These are phyloP conservation scores for Pyrrhoderma noxium DNA, from an alignment of 1,284 basidiomycete species.

Conservation along the genomic window DNA sequence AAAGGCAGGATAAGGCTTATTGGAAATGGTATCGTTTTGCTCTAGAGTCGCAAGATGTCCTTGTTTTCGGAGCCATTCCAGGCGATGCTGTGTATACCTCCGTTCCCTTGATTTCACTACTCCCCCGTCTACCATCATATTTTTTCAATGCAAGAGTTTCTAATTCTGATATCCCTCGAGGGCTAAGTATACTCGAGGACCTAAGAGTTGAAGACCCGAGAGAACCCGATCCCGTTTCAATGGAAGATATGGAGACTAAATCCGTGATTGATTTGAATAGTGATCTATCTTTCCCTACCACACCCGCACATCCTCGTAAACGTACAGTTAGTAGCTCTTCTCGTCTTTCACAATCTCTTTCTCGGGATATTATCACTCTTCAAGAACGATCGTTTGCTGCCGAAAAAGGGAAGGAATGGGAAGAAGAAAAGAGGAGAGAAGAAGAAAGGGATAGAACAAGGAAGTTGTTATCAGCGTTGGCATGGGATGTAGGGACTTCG, in stretches of 20 bases:
- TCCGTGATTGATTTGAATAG: conserved; percentile 8
- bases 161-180: background rate
- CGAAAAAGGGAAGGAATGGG: too few species aligned
- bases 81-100: conserved; percentile 57
- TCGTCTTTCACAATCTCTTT: conserved; percentile 18
- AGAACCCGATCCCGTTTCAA: conserved; percentile 17
- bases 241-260: background rate
- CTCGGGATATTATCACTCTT: background rate
- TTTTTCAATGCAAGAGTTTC: conserved; percentile 39
- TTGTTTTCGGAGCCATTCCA: conserved; percentile 62
- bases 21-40: conserved; percentile 72
- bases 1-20: conserved; percentile 53
- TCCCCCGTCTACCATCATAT: conserved; percentile 63
- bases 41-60: conserved; percentile 65
- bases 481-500: conserved; percentile 39
- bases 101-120: conserved; percentile 53
- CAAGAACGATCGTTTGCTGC: conserved; percentile 2
- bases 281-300: conserved; percentile 19
- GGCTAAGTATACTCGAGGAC: background rate
- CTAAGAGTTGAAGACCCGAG: background rate
- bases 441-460: background rate
- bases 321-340: background rate
- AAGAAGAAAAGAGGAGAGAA: background rate
- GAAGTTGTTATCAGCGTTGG: conserved; percentile 38
- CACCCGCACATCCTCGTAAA: conserved; percentile 21